phyloP scores from a whole-genome alignment of 2,329 filamentous ascomycete species.

The Plectosphaerella cucumerina region DNA sequence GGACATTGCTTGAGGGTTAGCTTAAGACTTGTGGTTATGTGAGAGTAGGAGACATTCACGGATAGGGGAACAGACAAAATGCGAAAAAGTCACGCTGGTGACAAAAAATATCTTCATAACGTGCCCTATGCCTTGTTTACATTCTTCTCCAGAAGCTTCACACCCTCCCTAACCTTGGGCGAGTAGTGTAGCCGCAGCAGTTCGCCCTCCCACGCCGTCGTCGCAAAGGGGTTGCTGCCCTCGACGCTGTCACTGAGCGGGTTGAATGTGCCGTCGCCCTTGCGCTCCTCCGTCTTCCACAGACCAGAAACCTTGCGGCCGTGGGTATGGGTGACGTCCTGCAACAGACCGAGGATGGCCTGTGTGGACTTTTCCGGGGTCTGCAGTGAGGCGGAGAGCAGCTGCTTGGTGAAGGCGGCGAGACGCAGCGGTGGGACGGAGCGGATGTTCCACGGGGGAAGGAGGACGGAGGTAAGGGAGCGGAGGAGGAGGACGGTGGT shows the following conservation, averaged over 20 bases:
- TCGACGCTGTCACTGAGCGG: constrained; percentile 70
- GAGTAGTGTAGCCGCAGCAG: constrained; percentile 80
- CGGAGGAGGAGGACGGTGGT: constrained; percentile 89
- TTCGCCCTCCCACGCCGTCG: constrained; percentile 92
- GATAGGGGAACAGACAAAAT: no score
- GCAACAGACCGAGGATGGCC: constrained; percentile 73
- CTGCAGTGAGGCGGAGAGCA: constrained; percentile 77
- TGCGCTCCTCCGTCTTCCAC: constrained; percentile 92
- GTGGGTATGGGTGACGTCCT: constrained; percentile 76
- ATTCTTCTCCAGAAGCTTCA: constrained; percentile 65
- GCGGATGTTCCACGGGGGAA: constrained; percentile 70
- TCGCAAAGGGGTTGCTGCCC: constrained; percentile 83
- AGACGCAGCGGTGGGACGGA: constrained; percentile 76
- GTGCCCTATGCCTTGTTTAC: constrained; percentile 25
- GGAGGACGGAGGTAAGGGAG: constrained; percentile 75
- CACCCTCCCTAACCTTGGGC: constrained; percentile 75
- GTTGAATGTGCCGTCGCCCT: constrained; percentile 85
- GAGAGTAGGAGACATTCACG: no score
- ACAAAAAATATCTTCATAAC: no score
- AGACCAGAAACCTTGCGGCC: constrained; percentile 77
- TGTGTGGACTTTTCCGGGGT: constrained; percentile 85
- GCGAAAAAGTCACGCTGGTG: no score
- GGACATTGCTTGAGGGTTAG: no score
- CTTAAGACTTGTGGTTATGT: no score
- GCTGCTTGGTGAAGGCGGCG: constrained; percentile 90